Evolutionary conservation across 805 yeast species (phyloP).

Genomic region (Cyberlindnera suaveolens): DNA sequence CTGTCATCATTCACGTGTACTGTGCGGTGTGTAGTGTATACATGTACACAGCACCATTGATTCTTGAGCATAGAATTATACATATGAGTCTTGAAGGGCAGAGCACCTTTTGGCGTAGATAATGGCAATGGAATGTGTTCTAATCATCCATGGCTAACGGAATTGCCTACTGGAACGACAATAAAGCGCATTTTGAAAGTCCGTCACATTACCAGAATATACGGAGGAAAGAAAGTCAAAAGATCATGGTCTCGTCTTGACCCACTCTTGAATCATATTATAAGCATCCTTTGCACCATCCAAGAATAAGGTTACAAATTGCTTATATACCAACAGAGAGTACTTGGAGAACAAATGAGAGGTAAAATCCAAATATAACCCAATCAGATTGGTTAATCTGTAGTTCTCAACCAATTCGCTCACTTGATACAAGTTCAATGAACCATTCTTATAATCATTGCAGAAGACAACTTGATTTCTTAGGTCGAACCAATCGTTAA

Average conservation of each 20-base stretch:
- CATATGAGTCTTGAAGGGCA: too few relatives aligned
- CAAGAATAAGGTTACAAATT: constrained; percentile 9
- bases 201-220: not conserved
- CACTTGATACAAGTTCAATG: constrained; percentile 19
- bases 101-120: too few relatives aligned
- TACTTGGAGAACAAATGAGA: constrained; percentile 3
- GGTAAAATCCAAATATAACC: not conserved
- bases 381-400: constrained; percentile 9
- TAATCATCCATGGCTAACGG: too few relatives aligned
- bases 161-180: too few relatives aligned
- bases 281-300: constrained; percentile 6
- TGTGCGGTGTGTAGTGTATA: too few relatives aligned
- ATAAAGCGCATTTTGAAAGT: too few relatives aligned
- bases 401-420: constrained; percentile 18
- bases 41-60: too few relatives aligned
- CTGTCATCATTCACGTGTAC: too few relatives aligned
- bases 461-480: constrained; percentile 19
- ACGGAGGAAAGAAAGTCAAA: not conserved
- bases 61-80: too few relatives aligned
- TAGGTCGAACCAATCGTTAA: constrained; percentile 22
- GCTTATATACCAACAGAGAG: constrained; percentile 12
- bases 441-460: constrained; percentile 25
- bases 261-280: not conserved
- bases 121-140: too few relatives aligned
- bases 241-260: not conserved